Evolutionary conservation across 73 alveolate species (phyloP), one percentile per base, ranked within the genome.

Genomic region (Paramecium caudatum): DNA sequence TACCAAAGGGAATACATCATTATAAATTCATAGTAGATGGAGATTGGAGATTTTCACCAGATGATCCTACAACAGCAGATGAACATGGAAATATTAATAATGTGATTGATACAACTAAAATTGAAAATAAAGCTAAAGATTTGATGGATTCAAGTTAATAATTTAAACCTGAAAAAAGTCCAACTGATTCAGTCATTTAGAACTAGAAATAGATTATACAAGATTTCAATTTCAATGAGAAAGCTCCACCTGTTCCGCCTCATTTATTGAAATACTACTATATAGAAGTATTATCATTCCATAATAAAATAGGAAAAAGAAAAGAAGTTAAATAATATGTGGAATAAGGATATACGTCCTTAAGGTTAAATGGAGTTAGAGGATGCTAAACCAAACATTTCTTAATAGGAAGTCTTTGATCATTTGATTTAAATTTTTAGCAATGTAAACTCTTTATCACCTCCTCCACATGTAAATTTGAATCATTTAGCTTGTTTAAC

Each of bases 11-110:
- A 13, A 94, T 94, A 19, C 97, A 97, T 50, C 93, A 96, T 47
- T 97, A 97, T 91, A 97, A 97, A 85, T 97, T 96, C 91, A 97
- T 96, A 15, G 99, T 97, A 17, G 99, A 97, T 84, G 96, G 95
- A 16, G 97, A 97, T 61, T 97, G 99, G 99, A 91, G 99, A 46
- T 97, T 95, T 82, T 98, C 99, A 4, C 99, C 99, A 5, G 99
- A 97, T 47, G 96, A 97, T 82, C 98, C 97, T 9, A 95, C 98
- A 30, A 48, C 68, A 30, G 82, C 92, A 36, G 99, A 95, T 82
- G 91, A 90, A 25, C 32, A 90, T 16, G 99, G 98, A 23, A 97
- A 97, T 84, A 95, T 94, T 21, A 96, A 96, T 69, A 96, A 96
- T 84, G 90, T 90, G 63, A 93, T 96, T 36, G 99, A 96, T 63